Evolutionary conservation across 2,329 filamentous ascomycete species (phyloP), one percentile per base, ranked within the genome.

Genomic region (Trichoderma koningiopsis): DNA sequence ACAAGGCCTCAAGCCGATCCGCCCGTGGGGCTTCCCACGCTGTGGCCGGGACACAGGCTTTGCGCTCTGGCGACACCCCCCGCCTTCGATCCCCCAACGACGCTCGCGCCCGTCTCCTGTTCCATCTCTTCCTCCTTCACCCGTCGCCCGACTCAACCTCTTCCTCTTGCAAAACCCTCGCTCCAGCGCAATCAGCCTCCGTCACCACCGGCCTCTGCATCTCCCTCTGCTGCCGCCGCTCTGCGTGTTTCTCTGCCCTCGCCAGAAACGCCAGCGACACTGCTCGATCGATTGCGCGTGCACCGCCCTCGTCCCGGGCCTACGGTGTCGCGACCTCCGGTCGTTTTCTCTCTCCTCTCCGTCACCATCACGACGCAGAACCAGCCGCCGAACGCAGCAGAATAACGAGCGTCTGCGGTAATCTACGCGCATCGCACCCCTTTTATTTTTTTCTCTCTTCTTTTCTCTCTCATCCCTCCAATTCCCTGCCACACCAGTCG

Each of bases 311-410:
- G 11, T 3, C 47, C 70, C 64, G 70, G 61, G 55, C 70, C 68
- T 69, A 68, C 69, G 66, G 67, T 72, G 71, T 72, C 70, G 71
- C 70, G 68, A 71, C 57, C 70, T 71, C 71, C 71, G 68, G 31
- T 52, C 58, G 31, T 27, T 31, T 52, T 64, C 43, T 43, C 57
- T 27, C 33, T 35, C 24, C 33, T 49, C 33, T 27, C 68, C 57
- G 53, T 40, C 61, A 67, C 62, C 58, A 67, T 43, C 68, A 52
- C 60, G 29, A 68, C 40, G 29, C 35, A 49, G 37, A 43, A 29
- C 35, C 47, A 33, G 47, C 57, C 47, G 55, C 61, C 61, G 55
- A 47, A 27, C 22, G 35, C 49, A n/a, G 49, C n/a, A 22, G 37
- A 61, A 35, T 31, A 49, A 24, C 47, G 40, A 37, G 16, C 16